Evolutionary conservation across 768 basidiomycete genomes (phyloP).

Genomic region (Russula abietina): DNA sequence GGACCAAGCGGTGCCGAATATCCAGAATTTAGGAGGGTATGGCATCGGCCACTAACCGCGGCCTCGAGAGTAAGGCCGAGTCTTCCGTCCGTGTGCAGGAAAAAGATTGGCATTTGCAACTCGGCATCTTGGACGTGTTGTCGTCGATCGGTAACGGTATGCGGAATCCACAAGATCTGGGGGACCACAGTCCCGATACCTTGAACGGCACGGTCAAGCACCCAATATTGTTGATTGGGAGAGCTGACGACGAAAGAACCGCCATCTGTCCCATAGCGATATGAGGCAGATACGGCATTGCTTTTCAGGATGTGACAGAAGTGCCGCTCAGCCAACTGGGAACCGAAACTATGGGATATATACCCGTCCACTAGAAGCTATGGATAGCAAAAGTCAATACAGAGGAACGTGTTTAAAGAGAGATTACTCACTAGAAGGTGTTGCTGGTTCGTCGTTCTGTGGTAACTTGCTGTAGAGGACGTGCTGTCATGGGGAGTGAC

Average conservation of each 20-base stretch:
- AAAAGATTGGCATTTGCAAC: constrained; percentile 18
- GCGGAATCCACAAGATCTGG: no score
- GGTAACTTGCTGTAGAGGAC: no score
- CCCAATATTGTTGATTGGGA: no score
- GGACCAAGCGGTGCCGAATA: background rate
- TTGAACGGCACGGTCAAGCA: no score
- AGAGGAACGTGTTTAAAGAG: background rate
- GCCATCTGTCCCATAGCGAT: background rate
- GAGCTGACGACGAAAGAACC: constrained; percentile 25
- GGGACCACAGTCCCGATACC: no score
- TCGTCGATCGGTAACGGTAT: background rate
- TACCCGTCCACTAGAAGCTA: constrained; percentile 17
- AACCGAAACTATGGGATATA: background rate
- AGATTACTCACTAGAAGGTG: no score
- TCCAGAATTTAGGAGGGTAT: background rate
- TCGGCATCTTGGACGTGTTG: constrained; percentile 9
- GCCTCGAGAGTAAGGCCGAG: constrained; percentile 12
- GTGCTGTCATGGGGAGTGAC: no score
- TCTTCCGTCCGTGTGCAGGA: background rate
- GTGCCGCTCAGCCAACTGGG: background rate
- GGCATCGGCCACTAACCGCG: background rate
- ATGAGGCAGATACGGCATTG: background rate
- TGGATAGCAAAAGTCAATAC: background rate
- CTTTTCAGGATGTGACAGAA: background rate
- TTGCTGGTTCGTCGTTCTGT: no score